Percentiles rank a stretch among this genome's conserved stretches.
Evolutionary conservation across 2,329 filamentous ascomycete genomes (phyloP).

Genomic region (Tolypocladium ovalisporum): DNA sequence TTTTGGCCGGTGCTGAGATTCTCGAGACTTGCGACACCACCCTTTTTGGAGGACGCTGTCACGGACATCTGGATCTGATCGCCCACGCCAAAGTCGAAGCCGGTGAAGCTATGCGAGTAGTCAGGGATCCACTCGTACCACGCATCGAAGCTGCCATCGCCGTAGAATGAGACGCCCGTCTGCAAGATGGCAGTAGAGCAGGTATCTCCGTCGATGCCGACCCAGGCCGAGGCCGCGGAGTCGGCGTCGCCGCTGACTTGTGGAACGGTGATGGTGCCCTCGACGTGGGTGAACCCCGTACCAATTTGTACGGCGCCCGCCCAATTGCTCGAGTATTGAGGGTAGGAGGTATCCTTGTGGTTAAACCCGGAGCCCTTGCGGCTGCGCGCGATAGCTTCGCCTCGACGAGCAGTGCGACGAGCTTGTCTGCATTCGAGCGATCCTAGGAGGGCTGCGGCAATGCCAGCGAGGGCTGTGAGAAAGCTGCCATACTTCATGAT

Average conservation of each 20-base stretch:
- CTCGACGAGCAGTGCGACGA: background rate
- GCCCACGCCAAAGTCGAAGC: slow-evolving; percentile 17
- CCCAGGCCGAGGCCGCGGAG: slow-evolving; percentile 25
- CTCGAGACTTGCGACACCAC: slow-evolving; percentile 19
- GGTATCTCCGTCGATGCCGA: slow-evolving; percentile 36
- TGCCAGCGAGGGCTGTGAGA: slow-evolving; percentile 6
- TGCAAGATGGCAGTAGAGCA: slow-evolving; percentile 28
- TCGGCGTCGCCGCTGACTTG: slow-evolving; percentile 8
- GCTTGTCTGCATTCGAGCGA: background rate
- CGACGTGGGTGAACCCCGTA: slow-evolving; percentile 14
- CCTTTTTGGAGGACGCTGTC: slow-evolving; percentile 12
- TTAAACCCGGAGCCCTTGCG: slow-evolving; percentile 7
- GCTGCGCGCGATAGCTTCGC: background rate
- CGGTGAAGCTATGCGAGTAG: slow-evolving; percentile 26
- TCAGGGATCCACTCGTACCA: slow-evolving; percentile 38
- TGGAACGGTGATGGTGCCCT: slow-evolving; percentile 18
- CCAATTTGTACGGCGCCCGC: slow-evolving; percentile 17
- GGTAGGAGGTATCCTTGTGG: slow-evolving; percentile 6
- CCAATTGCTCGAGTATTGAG: slow-evolving; percentile 17
- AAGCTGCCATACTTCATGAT: slow-evolving; percentile 8
- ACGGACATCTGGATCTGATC: slow-evolving; percentile 19
- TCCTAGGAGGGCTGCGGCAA: slow-evolving; percentile 5
- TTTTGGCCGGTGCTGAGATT: slow-evolving; percentile 40
- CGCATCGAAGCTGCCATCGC: slow-evolving; percentile 25
- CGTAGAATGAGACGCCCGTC: slow-evolving; percentile 28